Conservation (phyloP, 805 yeast genomes). For the Candida pseudoglaebosa region DNA sequence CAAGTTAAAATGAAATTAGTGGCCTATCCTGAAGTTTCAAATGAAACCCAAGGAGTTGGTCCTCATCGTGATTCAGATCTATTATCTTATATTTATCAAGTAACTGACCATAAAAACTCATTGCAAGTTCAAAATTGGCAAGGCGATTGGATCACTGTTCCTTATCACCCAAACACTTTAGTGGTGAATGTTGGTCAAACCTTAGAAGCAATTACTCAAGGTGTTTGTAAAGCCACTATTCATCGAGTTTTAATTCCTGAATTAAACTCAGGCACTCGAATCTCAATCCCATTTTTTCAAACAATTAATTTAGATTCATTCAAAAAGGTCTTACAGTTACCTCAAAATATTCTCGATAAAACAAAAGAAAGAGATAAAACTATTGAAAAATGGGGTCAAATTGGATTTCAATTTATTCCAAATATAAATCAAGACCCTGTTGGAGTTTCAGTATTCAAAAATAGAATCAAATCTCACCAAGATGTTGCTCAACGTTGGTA, state of each 20-base stretch:
- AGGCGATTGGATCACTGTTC: constrained; percentile 56
- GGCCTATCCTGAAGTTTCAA: constrained; percentile 48
- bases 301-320: constrained; percentile 39
- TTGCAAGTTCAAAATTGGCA: constrained; percentile 53
- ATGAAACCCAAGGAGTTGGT: constrained; percentile 55
- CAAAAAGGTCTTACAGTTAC: constrained; percentile 27
- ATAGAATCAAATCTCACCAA: constrained; percentile 42
- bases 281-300: constrained; percentile 47
- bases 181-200: constrained; percentile 63
- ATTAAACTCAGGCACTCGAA: constrained; percentile 35
- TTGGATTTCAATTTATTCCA: constrained; percentile 40
- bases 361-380: constrained; percentile 33
- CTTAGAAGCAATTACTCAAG: constrained; percentile 55
- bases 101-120: constrained; percentile 44
- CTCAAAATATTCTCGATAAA: constrained; percentile 22
- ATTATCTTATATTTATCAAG: constrained; percentile 58
- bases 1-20: constrained; percentile 52
- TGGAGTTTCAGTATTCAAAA: constrained; percentile 43
- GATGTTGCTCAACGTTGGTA: constrained; percentile 42
- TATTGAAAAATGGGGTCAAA: constrained; percentile 33
- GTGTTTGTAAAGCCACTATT: constrained; percentile 56
- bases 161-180: constrained; percentile 43
- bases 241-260: constrained; percentile 50
- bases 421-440: constrained; percentile 38
- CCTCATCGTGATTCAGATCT: constrained; percentile 68